Evolutionary conservation across 306 rosid genomes (phyloP).

Genomic region (Dalbergia cochinchinensis): DNA sequence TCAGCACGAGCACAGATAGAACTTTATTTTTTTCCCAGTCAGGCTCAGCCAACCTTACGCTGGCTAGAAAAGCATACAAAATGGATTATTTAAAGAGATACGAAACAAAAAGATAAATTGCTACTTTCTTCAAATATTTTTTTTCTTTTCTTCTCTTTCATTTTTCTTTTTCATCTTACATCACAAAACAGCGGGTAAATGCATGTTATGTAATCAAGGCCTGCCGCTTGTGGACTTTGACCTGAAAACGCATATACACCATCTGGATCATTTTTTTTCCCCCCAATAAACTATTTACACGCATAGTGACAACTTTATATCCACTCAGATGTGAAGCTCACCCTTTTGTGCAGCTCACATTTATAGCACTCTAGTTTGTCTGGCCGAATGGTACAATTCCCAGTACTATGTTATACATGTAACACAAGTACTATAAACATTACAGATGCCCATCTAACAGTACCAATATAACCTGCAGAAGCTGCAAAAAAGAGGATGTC

Average conservation of each 20-base stretch:
- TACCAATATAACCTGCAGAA: slow-evolving; percentile 57
- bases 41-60: slow-evolving; percentile 31
- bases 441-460: slow-evolving; percentile 52
- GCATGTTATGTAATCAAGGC: slow-evolving; percentile 74
- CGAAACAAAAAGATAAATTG: slow-evolving; percentile 46
- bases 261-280: slow-evolving; percentile 54
- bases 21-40: slow-evolving; percentile 30
- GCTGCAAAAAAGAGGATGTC: slow-evolving; percentile 58
- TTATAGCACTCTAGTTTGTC: slow-evolving; percentile 56
- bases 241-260: slow-evolving; percentile 69
- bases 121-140: slow-evolving; percentile 37
- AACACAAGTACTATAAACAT: slow-evolving; percentile 58
- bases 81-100: slow-evolving; percentile 32
- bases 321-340: slow-evolving; percentile 67
- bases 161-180: slow-evolving; percentile 53
- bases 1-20: slow-evolving; percentile 24
- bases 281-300: slow-evolving; percentile 77
- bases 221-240: slow-evolving; percentile 91
- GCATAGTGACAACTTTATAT: slow-evolving; percentile 59
- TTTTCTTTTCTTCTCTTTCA: slow-evolving; percentile 19
- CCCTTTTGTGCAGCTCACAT: slow-evolving; percentile 65
- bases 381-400: slow-evolving; percentile 49
- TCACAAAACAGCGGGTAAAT: slow-evolving; percentile 69
- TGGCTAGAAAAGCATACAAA: slow-evolving; percentile 40
- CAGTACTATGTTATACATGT: slow-evolving; percentile 54